Percentiles rank a stretch among this genome's conserved stretches.
phyloP scores from a whole-genome alignment of 495 filamentous ascomycete species.

The Penicillium samsonianum region DNA sequence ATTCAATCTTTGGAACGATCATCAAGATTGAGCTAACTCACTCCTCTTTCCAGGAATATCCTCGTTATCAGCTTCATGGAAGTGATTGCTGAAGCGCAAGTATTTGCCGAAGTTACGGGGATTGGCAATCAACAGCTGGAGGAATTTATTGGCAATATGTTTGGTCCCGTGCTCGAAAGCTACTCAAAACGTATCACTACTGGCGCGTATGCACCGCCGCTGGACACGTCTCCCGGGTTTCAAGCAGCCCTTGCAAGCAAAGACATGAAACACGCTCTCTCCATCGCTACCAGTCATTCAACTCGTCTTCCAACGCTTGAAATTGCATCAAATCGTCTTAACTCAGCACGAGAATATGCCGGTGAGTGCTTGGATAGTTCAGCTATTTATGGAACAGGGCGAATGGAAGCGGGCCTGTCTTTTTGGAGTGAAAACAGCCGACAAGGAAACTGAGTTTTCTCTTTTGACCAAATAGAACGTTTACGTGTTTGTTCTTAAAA shows the following conservation, averaged over 20 bases:
- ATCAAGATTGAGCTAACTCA: neutral
- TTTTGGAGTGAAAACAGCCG: constrained; percentile 15
- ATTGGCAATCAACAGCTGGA: constrained; percentile 34
- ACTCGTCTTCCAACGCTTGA: constrained; percentile 17
- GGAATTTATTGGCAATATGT: constrained; percentile 33
- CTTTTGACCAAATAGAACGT: neutral
- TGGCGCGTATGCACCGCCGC: constrained; percentile 21
- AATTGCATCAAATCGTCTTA: constrained; percentile 12
- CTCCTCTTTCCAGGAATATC: constrained; percentile 19
- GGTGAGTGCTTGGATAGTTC: constrained; percentile 19
- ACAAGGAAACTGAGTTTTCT: constrained; percentile 3
- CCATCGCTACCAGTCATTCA: constrained; percentile 13
- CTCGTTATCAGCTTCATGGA: constrained; percentile 28
- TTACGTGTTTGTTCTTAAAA: too few species aligned
- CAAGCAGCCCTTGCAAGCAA: constrained; percentile 19
- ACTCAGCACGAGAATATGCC: constrained; percentile 14
- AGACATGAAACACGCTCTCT: constrained; percentile 20
- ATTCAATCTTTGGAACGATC: neutral
- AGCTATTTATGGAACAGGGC: constrained; percentile 15
- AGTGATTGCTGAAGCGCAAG: constrained; percentile 38
- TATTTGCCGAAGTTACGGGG: constrained; percentile 41
- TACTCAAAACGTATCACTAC: constrained; percentile 28
- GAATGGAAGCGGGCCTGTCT: constrained; percentile 13
- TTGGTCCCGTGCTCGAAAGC: constrained; percentile 30
- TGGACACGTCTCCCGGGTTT: constrained; percentile 22